Conservation (phyloP, 1,139 yeast species). For the Sugiyamaella sp. region DNA sequence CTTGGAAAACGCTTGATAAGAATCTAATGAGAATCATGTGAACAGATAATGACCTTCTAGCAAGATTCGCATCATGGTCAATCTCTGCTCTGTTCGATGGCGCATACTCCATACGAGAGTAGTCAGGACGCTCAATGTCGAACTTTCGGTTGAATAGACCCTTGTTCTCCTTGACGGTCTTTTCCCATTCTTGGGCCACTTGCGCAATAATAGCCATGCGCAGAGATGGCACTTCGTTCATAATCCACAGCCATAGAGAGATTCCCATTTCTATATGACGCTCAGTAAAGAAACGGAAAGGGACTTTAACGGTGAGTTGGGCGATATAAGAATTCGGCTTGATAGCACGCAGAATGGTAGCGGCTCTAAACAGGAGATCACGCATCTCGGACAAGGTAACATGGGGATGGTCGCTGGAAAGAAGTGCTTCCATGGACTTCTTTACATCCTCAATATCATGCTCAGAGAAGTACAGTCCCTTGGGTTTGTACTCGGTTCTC, state of each 20-base stretch:
- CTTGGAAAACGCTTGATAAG: constrained; percentile 80
- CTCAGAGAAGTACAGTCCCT: constrained; percentile 12
- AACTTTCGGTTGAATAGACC: constrained; percentile 69
- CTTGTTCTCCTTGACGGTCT: constrained; percentile 56
- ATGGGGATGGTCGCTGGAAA: constrained; percentile 23
- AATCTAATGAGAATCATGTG: constrained; percentile 71
- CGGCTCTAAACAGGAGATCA: constrained; percentile 37
- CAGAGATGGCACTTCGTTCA: constrained; percentile 65
- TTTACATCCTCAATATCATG: constrained; percentile 21
- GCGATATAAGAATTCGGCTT: constrained; percentile 29
- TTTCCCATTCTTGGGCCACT: constrained; percentile 68
- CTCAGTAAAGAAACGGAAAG: constrained; percentile 67
- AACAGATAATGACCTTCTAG: constrained; percentile 63
- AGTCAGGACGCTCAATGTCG: constrained; percentile 68
- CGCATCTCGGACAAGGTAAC: constrained; percentile 34
- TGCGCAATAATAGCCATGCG: constrained; percentile 69
- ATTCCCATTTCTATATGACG: constrained; percentile 67
- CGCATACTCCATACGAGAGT: constrained; percentile 79
- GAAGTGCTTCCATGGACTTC: constrained; percentile 26
- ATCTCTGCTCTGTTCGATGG: constrained; percentile 73
- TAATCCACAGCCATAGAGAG: constrained; percentile 78
- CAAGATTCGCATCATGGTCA: constrained; percentile 54
- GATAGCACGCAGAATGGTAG: constrained; percentile 30
- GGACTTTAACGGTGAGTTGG: constrained; percentile 57
- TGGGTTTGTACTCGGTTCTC: constrained; percentile 50